Evolutionary conservation across 148 eudicot species (phyloP).

Genomic region (Persicaria tinctoria): DNA sequence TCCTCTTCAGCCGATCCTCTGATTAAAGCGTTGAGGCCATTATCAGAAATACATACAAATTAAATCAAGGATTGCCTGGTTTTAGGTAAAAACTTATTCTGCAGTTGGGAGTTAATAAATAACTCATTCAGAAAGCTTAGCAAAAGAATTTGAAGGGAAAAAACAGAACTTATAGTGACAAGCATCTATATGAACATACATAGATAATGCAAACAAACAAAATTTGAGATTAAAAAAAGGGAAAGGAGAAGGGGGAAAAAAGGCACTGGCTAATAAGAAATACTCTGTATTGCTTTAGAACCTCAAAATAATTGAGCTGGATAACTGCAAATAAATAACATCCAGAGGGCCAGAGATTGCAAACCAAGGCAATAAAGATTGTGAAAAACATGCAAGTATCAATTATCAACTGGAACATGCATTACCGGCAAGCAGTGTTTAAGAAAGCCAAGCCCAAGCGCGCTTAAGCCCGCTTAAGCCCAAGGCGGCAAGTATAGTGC

Average conservation of each 20-base stretch:
- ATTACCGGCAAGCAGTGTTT: background rate
- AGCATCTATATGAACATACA: background rate
- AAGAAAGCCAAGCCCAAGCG: too few species aligned
- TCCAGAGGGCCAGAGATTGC: background rate
- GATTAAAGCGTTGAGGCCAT: slow-evolving; percentile 15
- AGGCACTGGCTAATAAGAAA: background rate
- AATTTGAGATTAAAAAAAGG: background rate
- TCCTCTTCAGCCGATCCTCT: slow-evolving; percentile 70
- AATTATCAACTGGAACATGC: background rate
- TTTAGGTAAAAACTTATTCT: background rate
- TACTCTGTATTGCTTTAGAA: background rate
- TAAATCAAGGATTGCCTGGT: background rate
- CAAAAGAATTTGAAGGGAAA: background rate
- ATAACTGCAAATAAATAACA: background rate
- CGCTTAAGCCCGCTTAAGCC: too few species aligned
- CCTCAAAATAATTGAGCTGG: background rate
- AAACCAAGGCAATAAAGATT: background rate
- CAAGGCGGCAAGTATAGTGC: too few species aligned
- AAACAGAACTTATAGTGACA: background rate
- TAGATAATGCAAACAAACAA: background rate
- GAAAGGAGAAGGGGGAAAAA: background rate
- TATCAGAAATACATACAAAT: background rate
- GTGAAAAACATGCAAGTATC: background rate
- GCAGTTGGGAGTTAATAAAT: background rate
- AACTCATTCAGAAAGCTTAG: background rate